Base-by-base conservation (phyloP, 192 early-diverging fungal genomes). In the Funneliformis mosseae region DNA sequence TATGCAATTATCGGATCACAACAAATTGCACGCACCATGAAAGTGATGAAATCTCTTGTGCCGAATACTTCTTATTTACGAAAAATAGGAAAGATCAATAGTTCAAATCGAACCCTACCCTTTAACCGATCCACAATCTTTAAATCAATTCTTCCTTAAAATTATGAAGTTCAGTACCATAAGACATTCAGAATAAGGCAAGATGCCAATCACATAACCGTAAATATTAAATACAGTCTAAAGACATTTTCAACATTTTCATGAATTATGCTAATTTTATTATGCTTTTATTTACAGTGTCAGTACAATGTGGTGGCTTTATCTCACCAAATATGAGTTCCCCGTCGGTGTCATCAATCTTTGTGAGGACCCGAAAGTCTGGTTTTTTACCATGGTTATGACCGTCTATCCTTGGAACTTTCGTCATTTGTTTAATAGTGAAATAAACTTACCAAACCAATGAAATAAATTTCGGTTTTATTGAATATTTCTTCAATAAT, bases 381-480 rank as follows among this genome's bases (percentile, higher is more conserved):
- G 74, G 59, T 12, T 62, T 76, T 76, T 55, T 76, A n/a, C 28
- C 50, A 61, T 76, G 12, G 9, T 61, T 76, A 18, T 76, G 28
- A 61, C 33, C 25, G 23, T 76, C 74, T 76, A 7, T 9, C 74
- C 41, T 76, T 76, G 7, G 55, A 76, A 76, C 74, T 76, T 76
- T 76, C 50, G 50, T 28, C 55, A 55, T 76, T 76, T 76, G 0
- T 76, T 76, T 28, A 74, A 25, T 74, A 55, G 59, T 33, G 28
- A 74, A 50, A 74, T 2, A 74, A 74, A 74, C 73, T 55, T 50
- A 74, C 73, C 45, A 74, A 74, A 50, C 8, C 12, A 76, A 76
- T 39, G 50, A 76, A 0, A 33, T 11, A 76, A 0, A 33, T 11
- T 76, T 23, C 27, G 38, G 74, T 1, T 76, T 62, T 38, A 41